Conservation (phyloP, 176 grass and related monocot species). For the Aegilops tauschii region DNA sequence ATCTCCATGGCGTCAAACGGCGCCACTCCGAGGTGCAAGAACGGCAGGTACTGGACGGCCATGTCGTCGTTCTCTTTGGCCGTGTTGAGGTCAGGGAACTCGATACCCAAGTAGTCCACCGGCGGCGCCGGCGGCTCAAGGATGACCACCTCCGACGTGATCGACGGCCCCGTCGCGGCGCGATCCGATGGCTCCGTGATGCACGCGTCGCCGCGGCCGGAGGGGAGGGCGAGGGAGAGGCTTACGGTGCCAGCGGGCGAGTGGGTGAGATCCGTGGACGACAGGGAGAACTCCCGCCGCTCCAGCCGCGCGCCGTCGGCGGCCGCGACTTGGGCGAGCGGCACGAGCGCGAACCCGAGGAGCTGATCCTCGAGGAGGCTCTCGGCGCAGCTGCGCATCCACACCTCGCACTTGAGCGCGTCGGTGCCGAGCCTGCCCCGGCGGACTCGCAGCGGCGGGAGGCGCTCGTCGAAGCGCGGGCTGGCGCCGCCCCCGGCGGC, state of each 20-base stretch:
- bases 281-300: slow-evolving; percentile 59
- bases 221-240: slow-evolving; percentile 58
- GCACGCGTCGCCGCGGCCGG: background rate
- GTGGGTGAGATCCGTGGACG: slow-evolving; percentile 84
- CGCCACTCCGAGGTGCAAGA: slow-evolving; percentile 41
- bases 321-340: slow-evolving; percentile 40
- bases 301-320: slow-evolving; percentile 23
- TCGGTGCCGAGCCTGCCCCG: slow-evolving; percentile 30
- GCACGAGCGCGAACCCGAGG: slow-evolving; percentile 86
- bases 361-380: slow-evolving; percentile 81
- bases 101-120: slow-evolving; percentile 46
- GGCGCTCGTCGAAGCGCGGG: slow-evolving; percentile 59
- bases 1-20: slow-evolving; percentile 19
- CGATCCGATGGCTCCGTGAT: background rate
- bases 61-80: slow-evolving; percentile 71
- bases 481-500: slow-evolving; percentile 28
- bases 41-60: slow-evolving; percentile 77
- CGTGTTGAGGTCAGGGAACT: slow-evolving; percentile 64
- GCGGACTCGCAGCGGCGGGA: slow-evolving; percentile 35
- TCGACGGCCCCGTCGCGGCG: slow-evolving; percentile 26
- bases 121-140: slow-evolving; percentile 24
- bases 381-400: slow-evolving; percentile 74
- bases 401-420: slow-evolving; percentile 89
- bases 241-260: slow-evolving; percentile 61
- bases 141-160: slow-evolving; percentile 80